These are phyloP conservation scores for Chenopodium album DNA, from an alignment of 148 eudicot genomes.

Conservation along the genomic window DNA sequence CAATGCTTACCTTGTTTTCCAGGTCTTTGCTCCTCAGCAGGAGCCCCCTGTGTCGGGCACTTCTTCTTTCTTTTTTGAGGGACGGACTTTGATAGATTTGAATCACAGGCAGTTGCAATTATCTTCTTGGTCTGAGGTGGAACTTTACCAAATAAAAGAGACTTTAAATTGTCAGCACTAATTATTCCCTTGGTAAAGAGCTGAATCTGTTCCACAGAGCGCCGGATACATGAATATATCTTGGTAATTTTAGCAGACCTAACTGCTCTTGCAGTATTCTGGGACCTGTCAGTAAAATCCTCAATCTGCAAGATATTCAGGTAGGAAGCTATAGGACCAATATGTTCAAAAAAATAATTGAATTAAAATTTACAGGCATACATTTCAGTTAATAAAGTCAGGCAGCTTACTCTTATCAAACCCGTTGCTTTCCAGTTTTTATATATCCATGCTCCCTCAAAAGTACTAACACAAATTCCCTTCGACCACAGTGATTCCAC, in stretches of 20 bases:
- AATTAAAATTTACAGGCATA: neutral
- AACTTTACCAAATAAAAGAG: constrained; percentile 47
- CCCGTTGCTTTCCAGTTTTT: constrained; percentile 44
- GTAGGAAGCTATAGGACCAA: neutral
- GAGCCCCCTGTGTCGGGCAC: neutral
- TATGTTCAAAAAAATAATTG: constrained; percentile 4
- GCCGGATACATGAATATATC: constrained; percentile 50
- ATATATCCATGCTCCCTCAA: constrained; percentile 61
- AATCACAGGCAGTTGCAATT: neutral
- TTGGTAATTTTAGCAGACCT: constrained; percentile 29
- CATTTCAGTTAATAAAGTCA: neutral
- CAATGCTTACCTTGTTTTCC: constrained; percentile 6
- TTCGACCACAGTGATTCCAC: constrained; percentile 56
- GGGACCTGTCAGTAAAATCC: constrained; percentile 78
- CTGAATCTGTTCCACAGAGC: constrained; percentile 39
- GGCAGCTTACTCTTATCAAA: constrained; percentile 52
- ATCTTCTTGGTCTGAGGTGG: neutral
- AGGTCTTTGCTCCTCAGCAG: constrained; percentile 1
- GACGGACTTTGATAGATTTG: neutral
- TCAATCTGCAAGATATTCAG: constrained; percentile 54
- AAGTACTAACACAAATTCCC: constrained; percentile 77
- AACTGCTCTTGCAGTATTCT: constrained; percentile 79
- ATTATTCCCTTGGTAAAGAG: constrained; percentile 48
- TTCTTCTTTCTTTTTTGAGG: constrained; percentile 8
- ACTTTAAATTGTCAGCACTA: constrained; percentile 35